A percentile compares a stretch with the other conserved stretches of the same genome.
These are phyloP conservation scores for Coniferiporia weirii DNA, from an alignment of 1,284 basidiomycete genomes.

Conservation along the genomic window DNA sequence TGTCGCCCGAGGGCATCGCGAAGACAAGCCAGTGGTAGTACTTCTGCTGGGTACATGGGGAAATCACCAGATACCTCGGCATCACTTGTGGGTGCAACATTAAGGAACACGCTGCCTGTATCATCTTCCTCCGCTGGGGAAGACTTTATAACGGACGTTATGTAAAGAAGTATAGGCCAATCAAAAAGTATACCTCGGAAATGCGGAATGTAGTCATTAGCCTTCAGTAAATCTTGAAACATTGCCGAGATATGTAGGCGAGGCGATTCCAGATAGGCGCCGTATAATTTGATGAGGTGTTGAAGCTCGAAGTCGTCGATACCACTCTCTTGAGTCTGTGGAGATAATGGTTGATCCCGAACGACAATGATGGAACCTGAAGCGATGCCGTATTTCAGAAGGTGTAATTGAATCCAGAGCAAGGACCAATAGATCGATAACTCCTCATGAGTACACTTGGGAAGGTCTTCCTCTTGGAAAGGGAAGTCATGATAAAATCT, in stretches of 20 bases:
- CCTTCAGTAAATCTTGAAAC: conserved; percentile 47
- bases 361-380: conserved; percentile 55
- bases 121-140: conserved; percentile 29
- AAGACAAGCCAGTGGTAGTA: conserved; percentile 52
- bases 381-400: conserved; percentile 60
- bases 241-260: conserved; percentile 37
- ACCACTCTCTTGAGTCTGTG: conserved; percentile 27
- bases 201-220: conserved; percentile 35
- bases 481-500: conserved; percentile 44
- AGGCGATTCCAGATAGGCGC: conserved; percentile 42
- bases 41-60: conserved; percentile 48
- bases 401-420: conserved; percentile 62
- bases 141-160: conserved; percentile 51
- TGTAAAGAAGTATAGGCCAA: conserved; percentile 58
- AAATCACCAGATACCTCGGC: conserved; percentile 25
- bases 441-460: conserved; percentile 56
- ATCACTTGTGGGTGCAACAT: conserved; percentile 31
- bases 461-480: conserved; percentile 40
- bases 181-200: conserved; percentile 56
- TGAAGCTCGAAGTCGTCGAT: conserved; percentile 58
- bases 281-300: conserved; percentile 44
- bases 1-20: conserved; percentile 56
- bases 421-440: conserved; percentile 51
- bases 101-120: conserved; percentile 41
- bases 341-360: conserved; percentile 29